Base-by-base conservation (phyloP, 768 basidiomycete species). In the Boletus huronensis region DNA sequence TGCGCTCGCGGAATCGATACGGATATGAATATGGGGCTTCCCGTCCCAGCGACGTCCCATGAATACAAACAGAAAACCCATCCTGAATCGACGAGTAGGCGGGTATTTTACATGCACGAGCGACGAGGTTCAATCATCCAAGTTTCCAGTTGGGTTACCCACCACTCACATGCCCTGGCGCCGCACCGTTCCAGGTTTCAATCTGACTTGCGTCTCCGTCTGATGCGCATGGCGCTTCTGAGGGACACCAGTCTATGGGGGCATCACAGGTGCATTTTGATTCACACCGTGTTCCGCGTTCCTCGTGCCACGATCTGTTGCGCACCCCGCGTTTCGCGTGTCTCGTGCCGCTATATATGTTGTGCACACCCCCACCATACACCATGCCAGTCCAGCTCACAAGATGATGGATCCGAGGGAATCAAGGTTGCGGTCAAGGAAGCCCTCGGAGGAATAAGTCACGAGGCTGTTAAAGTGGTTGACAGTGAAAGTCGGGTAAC, bases 391-490 rank as follows among this genome's bases (percentile, higher is more conserved):
- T 25, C 23, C 23, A 25, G 2, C 23, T 25, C 23, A 25, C 23
- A 25, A 25, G 23, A 25, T 25, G 23, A 25, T 25, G 23, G 23
- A 25, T 25, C 23, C 94, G 47, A 98, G 80, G 2, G 88, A 84
- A 58, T 96, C 93, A 38, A 91, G 75, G 65, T 98, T 95, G 41
- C 87, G 80, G 59, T 92, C 88, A 28, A 98, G 78, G 79, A 98
- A 97, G 38, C 82, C 81, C 60, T 98, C 93, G 2, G 91, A 79
- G 0, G 91, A 93, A 68, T 99, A 99, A 0, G 90, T 89, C 14
- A 98, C 91, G 3, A 93, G 81, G 0, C 93, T 93, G 54, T 89
- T 90, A 71, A 82, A 98, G 67, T 98, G 97, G 66, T 84, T 89
- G 71, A 98, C 79, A 0, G 90, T 95, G 72, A 99, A 99, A 0